A percentile compares a stretch with the other conserved stretches of the same genome.
phyloP scores from a whole-genome alignment of 2,329 filamentous ascomycete genomes.

The Emergomyces pasteurianus region DNA sequence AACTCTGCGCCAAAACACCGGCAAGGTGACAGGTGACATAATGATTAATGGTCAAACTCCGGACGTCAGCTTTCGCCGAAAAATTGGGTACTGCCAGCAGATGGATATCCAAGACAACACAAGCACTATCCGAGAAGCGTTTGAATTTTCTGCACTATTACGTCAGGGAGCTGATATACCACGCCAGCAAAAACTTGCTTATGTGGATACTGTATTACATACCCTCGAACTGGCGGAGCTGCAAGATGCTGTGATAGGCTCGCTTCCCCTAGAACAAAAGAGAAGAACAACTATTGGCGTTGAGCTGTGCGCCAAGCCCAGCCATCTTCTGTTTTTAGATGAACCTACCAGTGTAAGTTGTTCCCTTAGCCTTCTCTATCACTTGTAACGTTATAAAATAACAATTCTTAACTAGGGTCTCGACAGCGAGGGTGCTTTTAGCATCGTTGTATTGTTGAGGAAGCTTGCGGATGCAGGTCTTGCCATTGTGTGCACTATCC shows the following conservation, averaged over 20 bases:
- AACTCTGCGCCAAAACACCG: conserved; percentile 54
- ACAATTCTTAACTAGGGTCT: conserved; percentile 35
- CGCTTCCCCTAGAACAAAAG: conserved; percentile 51
- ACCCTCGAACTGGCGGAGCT: conserved; percentile 48
- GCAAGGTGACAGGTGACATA: conserved; percentile 49
- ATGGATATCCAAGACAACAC: conserved; percentile 56
- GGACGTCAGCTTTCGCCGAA: conserved; percentile 48
- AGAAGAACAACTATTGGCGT: conserved; percentile 60
- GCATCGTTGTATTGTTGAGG: conserved; percentile 50
- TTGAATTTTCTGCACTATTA: conserved; percentile 52
- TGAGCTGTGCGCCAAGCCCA: conserved; percentile 53
- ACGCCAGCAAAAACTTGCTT: conserved; percentile 46
- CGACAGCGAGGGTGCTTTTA: conserved; percentile 52
- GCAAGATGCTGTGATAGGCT: conserved; percentile 50
- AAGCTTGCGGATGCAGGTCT: conserved; percentile 51
- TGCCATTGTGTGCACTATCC: conserved; percentile 57
- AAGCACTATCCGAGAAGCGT: conserved; percentile 51
- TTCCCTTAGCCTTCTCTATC: conserved; percentile 19
- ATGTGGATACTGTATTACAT: conserved; percentile 50
- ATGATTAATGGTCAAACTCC: conserved; percentile 50
- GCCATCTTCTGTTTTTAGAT: conserved; percentile 54
- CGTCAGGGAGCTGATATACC: conserved; percentile 41
- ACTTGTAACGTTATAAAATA: background rate
- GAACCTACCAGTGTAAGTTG: conserved; percentile 48
- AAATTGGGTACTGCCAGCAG: conserved; percentile 58